Evolutionary conservation across 2,329 filamentous ascomycete genomes (phyloP).

Genomic region (Zasmidium cellare): DNA sequence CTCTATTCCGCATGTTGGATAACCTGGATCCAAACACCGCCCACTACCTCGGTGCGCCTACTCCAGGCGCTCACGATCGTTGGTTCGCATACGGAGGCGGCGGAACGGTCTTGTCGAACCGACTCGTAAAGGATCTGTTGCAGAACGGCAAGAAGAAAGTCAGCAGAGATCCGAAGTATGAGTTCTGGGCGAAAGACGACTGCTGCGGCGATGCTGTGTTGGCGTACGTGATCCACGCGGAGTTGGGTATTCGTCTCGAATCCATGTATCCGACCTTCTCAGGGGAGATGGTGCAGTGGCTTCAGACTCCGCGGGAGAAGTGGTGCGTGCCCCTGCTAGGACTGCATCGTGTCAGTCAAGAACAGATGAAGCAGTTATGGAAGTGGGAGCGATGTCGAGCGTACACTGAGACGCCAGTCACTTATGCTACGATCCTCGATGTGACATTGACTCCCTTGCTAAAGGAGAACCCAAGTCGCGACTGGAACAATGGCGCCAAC

Average conservation of each 20-base stretch:
- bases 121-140: background rate
- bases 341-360: background rate
- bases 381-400: background rate
- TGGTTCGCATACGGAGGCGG: conserved; percentile 8
- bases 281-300: background rate
- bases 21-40: background rate
- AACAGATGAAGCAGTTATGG: conserved; percentile 1
- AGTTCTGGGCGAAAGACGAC: background rate
- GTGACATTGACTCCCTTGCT: background rate
- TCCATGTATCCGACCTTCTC: conserved; percentile 1
- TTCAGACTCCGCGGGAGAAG: background rate
- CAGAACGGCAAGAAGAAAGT: conserved; percentile 1
- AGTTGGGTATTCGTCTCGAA: background rate
- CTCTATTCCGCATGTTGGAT: conserved; percentile 21
- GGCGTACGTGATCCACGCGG: background rate
- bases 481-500: conserved; percentile 5
- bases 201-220: conserved; percentile 3
- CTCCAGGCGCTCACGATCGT: background rate
- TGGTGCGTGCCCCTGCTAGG: background rate
- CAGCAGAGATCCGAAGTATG: background rate
- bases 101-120: conserved; percentile 2
- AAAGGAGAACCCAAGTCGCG: background rate
- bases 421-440: background rate
- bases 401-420: background rate
- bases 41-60: conserved; percentile 3